Conservation (phyloP, 139 green algal species). For the Chlamydomonas eustigma region DNA sequence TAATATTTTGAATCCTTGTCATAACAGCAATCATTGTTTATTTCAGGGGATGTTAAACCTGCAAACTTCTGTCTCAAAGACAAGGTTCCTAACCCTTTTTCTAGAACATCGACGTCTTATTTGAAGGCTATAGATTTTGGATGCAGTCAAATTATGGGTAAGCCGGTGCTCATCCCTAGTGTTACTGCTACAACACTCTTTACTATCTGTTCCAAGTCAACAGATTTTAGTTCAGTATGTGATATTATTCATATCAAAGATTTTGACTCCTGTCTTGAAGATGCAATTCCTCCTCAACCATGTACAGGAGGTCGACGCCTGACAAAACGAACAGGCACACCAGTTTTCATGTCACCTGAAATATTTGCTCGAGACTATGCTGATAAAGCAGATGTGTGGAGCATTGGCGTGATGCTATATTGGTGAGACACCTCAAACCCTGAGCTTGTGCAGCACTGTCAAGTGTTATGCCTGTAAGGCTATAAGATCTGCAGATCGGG, state of each 20-base stretch:
- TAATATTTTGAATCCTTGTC: too few relatives aligned
- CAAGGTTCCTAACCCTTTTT: constrained; percentile 4
- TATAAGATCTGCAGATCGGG: too few relatives aligned
- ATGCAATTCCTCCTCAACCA: too few relatives aligned
- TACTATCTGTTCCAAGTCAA: too few relatives aligned
- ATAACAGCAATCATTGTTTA: neutral
- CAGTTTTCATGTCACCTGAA: constrained; percentile 85
- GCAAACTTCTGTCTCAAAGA: constrained; percentile 45
- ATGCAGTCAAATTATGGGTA: constrained; percentile 43
- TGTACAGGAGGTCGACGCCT: constrained; percentile 22
- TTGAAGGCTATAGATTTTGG: constrained; percentile 60
- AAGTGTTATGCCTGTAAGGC: too few relatives aligned
- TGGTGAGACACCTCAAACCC: constrained; percentile 7
- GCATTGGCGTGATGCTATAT: constrained; percentile 76
- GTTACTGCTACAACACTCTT: too few relatives aligned
- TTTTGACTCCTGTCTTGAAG: too few relatives aligned
- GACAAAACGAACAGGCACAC: constrained; percentile 65
- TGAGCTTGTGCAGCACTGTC: neutral
- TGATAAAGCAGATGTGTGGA: constrained; percentile 75
- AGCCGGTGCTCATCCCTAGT: neutral
- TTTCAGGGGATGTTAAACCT: constrained; percentile 26
- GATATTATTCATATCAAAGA: too few relatives aligned
- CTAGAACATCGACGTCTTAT: constrained; percentile 11
- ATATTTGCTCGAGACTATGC: constrained; percentile 71
- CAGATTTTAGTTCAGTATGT: too few relatives aligned